Evolutionary conservation across 495 filamentous ascomycete genomes (phyloP).

Genomic region (Staphylotrichum longicolle): DNA sequence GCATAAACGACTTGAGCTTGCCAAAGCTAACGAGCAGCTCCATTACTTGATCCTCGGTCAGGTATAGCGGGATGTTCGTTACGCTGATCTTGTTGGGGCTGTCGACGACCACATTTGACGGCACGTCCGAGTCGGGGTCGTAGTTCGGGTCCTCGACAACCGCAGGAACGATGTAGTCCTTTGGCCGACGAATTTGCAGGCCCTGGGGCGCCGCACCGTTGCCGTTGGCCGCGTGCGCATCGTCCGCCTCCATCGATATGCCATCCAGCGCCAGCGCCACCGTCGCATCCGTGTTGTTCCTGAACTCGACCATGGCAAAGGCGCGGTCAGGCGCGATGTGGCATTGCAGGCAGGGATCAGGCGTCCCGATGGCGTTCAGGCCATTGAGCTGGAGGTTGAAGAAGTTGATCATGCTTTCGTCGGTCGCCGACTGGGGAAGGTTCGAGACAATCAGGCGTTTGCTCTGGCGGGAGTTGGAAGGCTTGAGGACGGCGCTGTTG

Average conservation of each 20-base stretch:
- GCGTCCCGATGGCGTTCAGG: conserved; percentile 78
- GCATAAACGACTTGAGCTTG: conserved; percentile 85
- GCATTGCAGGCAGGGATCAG: conserved; percentile 83
- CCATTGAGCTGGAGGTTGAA: conserved; percentile 96
- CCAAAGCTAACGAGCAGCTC: conserved; percentile 89
- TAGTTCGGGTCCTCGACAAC: conserved; percentile 70
- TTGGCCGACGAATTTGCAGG: conserved; percentile 82
- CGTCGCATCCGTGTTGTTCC: conserved; percentile 80
- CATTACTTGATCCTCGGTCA: conserved; percentile 85
- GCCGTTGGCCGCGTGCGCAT: conserved; percentile 52
- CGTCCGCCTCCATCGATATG: conserved; percentile 76
- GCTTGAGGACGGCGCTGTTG: conserved; percentile 77
- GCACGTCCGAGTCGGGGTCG: conserved; percentile 63
- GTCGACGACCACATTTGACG: conserved; percentile 81
- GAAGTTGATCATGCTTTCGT: conserved; percentile 73
- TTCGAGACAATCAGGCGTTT: conserved; percentile 89
- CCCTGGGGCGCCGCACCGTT: conserved; percentile 56
- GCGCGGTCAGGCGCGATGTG: conserved; percentile 73
- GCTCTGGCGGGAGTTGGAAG: conserved; percentile 86
- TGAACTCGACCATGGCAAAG: conserved; percentile 91
- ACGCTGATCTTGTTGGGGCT: conserved; percentile 94
- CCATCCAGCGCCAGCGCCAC: conserved; percentile 88
- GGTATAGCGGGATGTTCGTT: conserved; percentile 79
- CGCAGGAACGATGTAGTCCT: conserved; percentile 95
- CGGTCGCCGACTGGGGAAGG: conserved; percentile 63